Conservation (phyloP, 345 rosid genomes). For the Gossypium sturtianum region DNA sequence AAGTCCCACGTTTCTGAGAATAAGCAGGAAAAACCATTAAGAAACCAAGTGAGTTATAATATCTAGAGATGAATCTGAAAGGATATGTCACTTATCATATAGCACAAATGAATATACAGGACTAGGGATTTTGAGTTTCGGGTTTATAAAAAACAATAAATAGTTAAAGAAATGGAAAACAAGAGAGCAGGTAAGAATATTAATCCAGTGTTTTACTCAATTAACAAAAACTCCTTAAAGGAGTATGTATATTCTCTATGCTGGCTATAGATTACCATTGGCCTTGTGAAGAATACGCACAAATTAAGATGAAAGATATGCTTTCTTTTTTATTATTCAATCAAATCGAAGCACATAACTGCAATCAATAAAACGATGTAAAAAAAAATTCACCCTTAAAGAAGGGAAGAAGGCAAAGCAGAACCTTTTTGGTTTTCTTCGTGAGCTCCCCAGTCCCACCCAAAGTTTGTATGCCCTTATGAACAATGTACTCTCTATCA, state of each 20-base stretch:
- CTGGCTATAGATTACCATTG: neutral
- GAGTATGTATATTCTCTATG: too few species aligned
- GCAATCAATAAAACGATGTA: neutral
- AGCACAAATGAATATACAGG: too few species aligned
- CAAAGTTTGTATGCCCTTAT: conserved; percentile 79
- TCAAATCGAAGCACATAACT: too few species aligned
- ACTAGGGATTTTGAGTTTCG: too few species aligned
- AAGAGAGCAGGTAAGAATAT: too few species aligned
- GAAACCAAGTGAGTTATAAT: conserved; percentile 3
- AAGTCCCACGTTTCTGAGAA: conserved; percentile 32
- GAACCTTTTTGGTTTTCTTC: conserved; percentile 43
- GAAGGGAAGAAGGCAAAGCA: neutral
- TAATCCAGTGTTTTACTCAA: too few species aligned
- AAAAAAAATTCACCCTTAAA: neutral
- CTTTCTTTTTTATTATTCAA: neutral
- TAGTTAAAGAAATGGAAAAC: too few species aligned
- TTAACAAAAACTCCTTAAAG: too few species aligned
- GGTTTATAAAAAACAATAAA: too few species aligned
- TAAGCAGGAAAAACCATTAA: conserved; percentile 7
- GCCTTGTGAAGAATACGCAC: neutral
- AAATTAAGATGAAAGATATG: neutral
- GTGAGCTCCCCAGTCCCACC: conserved; percentile 47
- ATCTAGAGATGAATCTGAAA: neutral
- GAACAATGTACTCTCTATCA: conserved; percentile 82
- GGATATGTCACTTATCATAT: neutral